These are phyloP conservation scores for Venturia pyrina DNA, from an alignment of 2,329 filamentous ascomycete genomes.

Conservation along the genomic window DNA sequence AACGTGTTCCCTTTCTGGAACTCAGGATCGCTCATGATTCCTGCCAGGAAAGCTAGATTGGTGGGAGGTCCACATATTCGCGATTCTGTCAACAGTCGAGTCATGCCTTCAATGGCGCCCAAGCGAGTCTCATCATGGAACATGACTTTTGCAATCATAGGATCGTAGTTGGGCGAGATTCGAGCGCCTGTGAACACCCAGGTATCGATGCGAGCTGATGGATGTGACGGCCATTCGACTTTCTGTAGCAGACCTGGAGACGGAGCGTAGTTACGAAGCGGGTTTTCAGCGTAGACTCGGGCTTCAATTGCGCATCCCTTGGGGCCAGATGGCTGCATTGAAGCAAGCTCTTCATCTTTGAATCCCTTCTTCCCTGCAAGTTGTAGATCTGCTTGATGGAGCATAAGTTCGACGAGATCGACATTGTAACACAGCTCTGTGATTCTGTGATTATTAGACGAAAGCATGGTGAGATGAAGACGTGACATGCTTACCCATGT, in stretches of 20 bases:
- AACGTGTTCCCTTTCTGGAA: constrained; percentile 44
- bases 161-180: constrained; percentile 49
- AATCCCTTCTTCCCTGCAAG: constrained; percentile 36
- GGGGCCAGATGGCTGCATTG: constrained; percentile 33
- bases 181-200: constrained; percentile 50
- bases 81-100: constrained; percentile 32
- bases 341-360: constrained; percentile 29
- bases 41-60: constrained; percentile 46
- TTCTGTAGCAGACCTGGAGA: constrained; percentile 49
- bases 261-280: constrained; percentile 47
- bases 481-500: constrained; percentile 28
- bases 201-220: constrained; percentile 48
- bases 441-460: constrained; percentile 22
- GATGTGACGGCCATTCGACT: constrained; percentile 43
- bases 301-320: constrained; percentile 43
- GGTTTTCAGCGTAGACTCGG: constrained; percentile 49
- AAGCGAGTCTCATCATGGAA: constrained; percentile 35
- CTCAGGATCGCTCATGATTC: constrained; percentile 36
- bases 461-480: too few relatives aligned
- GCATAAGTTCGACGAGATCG: constrained; percentile 46
- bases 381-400: constrained; percentile 44
- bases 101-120: constrained; percentile 36
- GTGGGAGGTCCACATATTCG: constrained; percentile 44
- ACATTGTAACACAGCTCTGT: constrained; percentile 47
- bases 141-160: constrained; percentile 50